Base-by-base conservation (phyloP, 768 basidiomycete genomes). In the Serendipita sp. region DNA sequence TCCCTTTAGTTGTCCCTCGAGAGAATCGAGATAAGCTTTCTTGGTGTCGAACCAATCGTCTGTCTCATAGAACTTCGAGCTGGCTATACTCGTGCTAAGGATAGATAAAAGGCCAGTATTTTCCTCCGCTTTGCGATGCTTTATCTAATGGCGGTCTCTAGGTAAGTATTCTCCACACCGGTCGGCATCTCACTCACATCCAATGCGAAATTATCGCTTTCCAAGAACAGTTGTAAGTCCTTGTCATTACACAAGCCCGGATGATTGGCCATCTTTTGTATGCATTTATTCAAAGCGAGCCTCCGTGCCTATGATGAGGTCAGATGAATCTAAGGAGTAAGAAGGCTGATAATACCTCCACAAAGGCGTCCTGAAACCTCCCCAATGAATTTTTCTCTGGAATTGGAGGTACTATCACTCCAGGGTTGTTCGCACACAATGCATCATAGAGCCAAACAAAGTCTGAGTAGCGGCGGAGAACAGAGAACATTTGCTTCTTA, bases 1-100 rank as follows among this genome's bases (percentile, higher is more conserved):
- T 2, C 85, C 83, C 28, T 89, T 86, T 16, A 97, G 78, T 70
- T 97, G 93, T 0, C 86, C 83, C 73, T 99, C 96, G 24, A 98
- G 81, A 47, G 85, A 85, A 69, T 98, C 94, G 10, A 99, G 80
- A 71, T 90, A 92, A 0, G 77, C 74, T 66, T 87, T 90, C 72
- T 92, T 86, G 67, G 83, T 81, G 70, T 96, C 92, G 69, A 96
- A 98, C 92, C 92, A 98, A 84, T 93, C 91, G 68, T 95, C 92
- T 3, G 84, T 90, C 74, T 95, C 92, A 71, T 88, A 79, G 72
- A 92, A 95, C 64, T 88, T 81, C 11, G 89, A 83, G 0, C 91
- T 91, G 16, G 85, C 75, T 64, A 93, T 75, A 0, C 85, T 83
- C 66, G 89, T 85, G 2, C 92, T 91, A 67, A 97, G 80, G 18